These are phyloP conservation scores for Ceratocystis ficicola DNA, from an alignment of 2,329 filamentous ascomycete genomes.

Conservation along the genomic window DNA sequence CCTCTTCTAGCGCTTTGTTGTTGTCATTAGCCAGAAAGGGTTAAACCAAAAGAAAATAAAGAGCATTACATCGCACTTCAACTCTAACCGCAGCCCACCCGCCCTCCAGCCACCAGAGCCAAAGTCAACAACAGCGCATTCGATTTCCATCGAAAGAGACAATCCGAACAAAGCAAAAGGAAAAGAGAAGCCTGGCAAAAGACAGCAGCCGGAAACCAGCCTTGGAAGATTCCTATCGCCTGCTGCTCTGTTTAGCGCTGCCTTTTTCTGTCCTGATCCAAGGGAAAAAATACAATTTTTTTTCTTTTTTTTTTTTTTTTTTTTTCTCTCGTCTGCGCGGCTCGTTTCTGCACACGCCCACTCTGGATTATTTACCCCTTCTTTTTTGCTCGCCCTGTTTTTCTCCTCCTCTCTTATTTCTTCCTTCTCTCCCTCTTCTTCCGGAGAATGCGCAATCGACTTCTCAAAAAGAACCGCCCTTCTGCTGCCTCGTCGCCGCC, in stretches of 20 bases:
- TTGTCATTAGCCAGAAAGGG: constrained; percentile 2
- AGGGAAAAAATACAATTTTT: neutral
- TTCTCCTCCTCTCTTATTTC: constrained; percentile 11
- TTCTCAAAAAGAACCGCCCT: constrained; percentile 21
- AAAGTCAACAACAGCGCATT: too few relatives aligned
- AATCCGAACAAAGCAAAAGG: too few relatives aligned
- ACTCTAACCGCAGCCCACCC: neutral
- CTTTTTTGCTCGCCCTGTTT: constrained; percentile 11
- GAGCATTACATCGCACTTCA: neutral
- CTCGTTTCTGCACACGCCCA: constrained; percentile 11
- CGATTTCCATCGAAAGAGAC: too few relatives aligned
- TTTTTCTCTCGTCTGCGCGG: neutral
- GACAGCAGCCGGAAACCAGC: too few relatives aligned
- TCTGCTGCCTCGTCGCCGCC: constrained; percentile 12
- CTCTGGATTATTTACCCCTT: constrained; percentile 11
- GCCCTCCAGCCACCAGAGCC: neutral
- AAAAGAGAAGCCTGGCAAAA: too few relatives aligned
- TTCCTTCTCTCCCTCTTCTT: constrained; percentile 9
- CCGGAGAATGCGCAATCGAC: constrained; percentile 19
- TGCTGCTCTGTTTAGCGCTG: neutral
- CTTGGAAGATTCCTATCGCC: too few relatives aligned
- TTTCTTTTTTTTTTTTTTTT: neutral
- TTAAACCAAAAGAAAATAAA: neutral
- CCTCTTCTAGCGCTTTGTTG: neutral
- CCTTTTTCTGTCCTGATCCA: neutral